Percentiles rank a stretch among this genome's conserved stretches.
Evolutionary conservation across 2,329 filamentous ascomycete genomes (phyloP).

Genomic region (Fusarium ramigenum): DNA sequence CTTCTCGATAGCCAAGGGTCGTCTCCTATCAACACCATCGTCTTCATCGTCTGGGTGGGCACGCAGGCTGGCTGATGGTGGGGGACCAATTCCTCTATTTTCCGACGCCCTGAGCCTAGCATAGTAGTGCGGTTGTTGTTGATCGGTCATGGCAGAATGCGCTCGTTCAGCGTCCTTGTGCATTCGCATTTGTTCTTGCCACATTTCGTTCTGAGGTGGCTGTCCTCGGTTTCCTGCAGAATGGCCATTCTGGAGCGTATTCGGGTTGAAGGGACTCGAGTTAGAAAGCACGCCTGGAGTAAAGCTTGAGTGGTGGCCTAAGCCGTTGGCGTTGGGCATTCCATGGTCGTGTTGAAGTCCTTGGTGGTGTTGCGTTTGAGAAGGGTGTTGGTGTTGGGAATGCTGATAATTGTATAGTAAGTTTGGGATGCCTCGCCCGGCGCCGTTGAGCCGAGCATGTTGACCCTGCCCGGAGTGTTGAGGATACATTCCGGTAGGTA

Average conservation of each 20-base stretch:
- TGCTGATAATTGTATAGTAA: constrained; percentile 78
- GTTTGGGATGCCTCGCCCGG: constrained; percentile 65
- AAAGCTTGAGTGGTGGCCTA: constrained; percentile 55
- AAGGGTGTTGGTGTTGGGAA: constrained; percentile 68
- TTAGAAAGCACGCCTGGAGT: constrained; percentile 64
- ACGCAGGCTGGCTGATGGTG: constrained; percentile 60
- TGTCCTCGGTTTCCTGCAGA: constrained; percentile 59
- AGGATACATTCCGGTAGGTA: constrained; percentile 72
- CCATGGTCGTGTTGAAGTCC: constrained; percentile 67
- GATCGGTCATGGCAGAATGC: constrained; percentile 75
- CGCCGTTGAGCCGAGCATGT: constrained; percentile 76
- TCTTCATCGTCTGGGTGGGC: constrained; percentile 61
- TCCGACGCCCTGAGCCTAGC: constrained; percentile 75
- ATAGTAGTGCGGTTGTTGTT: constrained; percentile 75
- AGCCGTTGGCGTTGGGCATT: constrained; percentile 62
- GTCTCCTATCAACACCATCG: constrained; percentile 65
- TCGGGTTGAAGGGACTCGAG: constrained; percentile 67
- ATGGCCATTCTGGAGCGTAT: constrained; percentile 67
- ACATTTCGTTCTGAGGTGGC: constrained; percentile 72
- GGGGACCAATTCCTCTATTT: constrained; percentile 71
- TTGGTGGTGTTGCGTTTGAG: constrained; percentile 72
- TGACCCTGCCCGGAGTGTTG: constrained; percentile 73
- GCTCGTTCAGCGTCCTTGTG: constrained; percentile 79
- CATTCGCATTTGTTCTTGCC: constrained; percentile 86
- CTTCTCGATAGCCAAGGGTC: constrained; percentile 73